These are phyloP conservation scores for Medicago ruthenica DNA, from an alignment of 306 rosid genomes.

Conservation along the genomic window DNA sequence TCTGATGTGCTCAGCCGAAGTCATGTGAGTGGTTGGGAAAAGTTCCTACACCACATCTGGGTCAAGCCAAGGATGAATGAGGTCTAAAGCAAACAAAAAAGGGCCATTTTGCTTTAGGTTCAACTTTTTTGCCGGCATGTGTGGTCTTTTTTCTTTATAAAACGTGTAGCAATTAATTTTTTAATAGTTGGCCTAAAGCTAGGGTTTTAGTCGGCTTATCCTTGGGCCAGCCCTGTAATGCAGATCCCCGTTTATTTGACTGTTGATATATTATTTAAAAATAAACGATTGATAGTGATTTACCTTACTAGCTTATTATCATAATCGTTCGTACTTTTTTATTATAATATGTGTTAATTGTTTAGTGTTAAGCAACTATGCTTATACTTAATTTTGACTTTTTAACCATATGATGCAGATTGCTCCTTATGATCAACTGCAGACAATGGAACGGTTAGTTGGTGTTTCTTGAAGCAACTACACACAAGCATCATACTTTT, in stretches of 20 bases:
- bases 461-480: slow-evolving; percentile 47
- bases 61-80: not conserved
- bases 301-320: too few species aligned
- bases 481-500: slow-evolving; percentile 52
- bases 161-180: too few species aligned
- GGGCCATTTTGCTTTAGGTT: not conserved
- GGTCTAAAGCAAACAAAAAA: not conserved
- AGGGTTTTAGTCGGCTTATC: not conserved
- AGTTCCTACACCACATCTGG: not conserved
- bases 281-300: too few species aligned
- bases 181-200: too few species aligned
- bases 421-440: slow-evolving; percentile 94
- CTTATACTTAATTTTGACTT: slow-evolving; percentile 19
- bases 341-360: not conserved
- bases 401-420: slow-evolving; percentile 60
- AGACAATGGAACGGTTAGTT: slow-evolving; percentile 84
- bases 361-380: slow-evolving; percentile 1
- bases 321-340: not conserved
- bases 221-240: not conserved
- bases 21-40: not conserved
- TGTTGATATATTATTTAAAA: too few species aligned
- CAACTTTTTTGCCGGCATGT: not conserved
- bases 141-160: not conserved
- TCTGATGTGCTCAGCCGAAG: not conserved
- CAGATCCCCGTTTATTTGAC: not conserved